Evolutionary conservation across 2,329 filamentous ascomycete genomes (phyloP), one percentile per base, ranked within the genome.

Genomic region (Hypoxylon sp.): DNA sequence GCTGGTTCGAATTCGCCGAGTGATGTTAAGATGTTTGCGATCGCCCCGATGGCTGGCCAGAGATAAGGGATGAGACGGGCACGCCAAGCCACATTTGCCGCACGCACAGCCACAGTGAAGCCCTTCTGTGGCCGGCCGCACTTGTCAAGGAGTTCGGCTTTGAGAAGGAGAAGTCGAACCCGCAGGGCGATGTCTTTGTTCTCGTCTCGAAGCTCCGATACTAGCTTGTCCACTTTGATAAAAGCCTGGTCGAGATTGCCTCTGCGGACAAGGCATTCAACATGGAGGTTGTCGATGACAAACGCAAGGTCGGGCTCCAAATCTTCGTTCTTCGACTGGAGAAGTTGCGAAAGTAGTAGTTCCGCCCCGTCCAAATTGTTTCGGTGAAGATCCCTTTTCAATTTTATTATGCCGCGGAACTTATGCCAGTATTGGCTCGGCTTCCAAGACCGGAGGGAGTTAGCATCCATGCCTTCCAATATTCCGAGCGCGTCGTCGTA

Each of bases 101-200:
- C 93, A 47, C 92, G 87, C 74, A 97, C 84, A 3, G 89, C 89
- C 4, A 94, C 85, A 1, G 92, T 93, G 77, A 97, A 93, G 0
- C 89, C 93, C 66, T 91, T 88, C 72, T 93, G 88, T 0, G 93
- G 87, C 2, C 91, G 88, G 1, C 91, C 91, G 47, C 88, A 88
- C 71, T 86, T 87, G 60, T 89, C 87, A 62, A 93, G 89, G 2
- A 97, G 84, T 4, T 87, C 84, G 0, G 89, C 90, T 77, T 97
- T 97, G 53, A 91, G 80, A 2, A 93, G 85, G 13, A 97, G 86
- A 0, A 97, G 84, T 29, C 89, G 88, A 53, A 96, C 84, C 37
- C 91, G 89, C 24, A 92, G 85, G 3, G 89, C 84, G 31, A 95
- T 77, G 67, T 88, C 86, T 39, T 80, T 81, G 70, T 83, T 82